Percentiles rank a stretch among this genome's conserved stretches.
phyloP scores from a whole-genome alignment of 2,329 filamentous ascomycete genomes.

The Emmonsiellopsis sp. region DNA sequence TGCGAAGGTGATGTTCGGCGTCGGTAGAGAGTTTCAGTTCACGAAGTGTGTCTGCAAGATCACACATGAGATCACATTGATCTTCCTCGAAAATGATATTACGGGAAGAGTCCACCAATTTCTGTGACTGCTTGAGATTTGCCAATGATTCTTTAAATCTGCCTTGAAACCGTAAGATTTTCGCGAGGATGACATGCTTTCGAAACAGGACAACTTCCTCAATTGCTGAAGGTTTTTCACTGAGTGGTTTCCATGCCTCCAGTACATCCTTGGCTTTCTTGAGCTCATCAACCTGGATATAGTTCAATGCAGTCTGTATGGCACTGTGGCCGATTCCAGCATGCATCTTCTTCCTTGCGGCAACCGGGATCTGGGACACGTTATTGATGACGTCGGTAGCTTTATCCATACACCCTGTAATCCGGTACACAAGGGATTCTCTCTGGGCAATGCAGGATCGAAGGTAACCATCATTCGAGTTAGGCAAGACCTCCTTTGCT shows the following conservation, averaged over 20 bases:
- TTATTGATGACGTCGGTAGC: not conserved
- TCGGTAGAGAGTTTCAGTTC: not conserved
- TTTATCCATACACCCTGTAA: not conserved
- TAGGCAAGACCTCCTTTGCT: not conserved
- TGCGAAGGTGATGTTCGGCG: conserved; percentile 1
- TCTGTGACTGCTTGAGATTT: conserved; percentile 1
- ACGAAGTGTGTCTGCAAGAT: not conserved
- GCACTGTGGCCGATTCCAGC: not conserved
- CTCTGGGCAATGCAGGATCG: conserved; percentile 2
- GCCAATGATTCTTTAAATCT: conserved; percentile 1
- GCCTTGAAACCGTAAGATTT: conserved; percentile 3
- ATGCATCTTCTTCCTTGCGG: not conserved
- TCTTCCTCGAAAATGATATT: conserved; percentile 3
- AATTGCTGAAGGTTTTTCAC: not conserved
- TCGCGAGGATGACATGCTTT: conserved; percentile 2
- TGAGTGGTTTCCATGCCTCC: not conserved
- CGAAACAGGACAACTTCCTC: conserved; percentile 2
- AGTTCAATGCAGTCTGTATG: conserved; percentile 2
- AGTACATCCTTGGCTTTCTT: not conserved
- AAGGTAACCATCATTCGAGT: conserved; percentile 1
- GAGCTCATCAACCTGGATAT: conserved; percentile 1
- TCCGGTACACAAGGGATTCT: conserved; percentile 2
- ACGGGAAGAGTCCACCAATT: not conserved
- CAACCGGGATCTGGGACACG: not conserved
- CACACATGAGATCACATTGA: conserved; percentile 1